Evolutionary conservation across 306 rosid genomes (phyloP), one percentile per base, ranked within the genome.

Genomic region (Citrullus mucosospermus): DNA sequence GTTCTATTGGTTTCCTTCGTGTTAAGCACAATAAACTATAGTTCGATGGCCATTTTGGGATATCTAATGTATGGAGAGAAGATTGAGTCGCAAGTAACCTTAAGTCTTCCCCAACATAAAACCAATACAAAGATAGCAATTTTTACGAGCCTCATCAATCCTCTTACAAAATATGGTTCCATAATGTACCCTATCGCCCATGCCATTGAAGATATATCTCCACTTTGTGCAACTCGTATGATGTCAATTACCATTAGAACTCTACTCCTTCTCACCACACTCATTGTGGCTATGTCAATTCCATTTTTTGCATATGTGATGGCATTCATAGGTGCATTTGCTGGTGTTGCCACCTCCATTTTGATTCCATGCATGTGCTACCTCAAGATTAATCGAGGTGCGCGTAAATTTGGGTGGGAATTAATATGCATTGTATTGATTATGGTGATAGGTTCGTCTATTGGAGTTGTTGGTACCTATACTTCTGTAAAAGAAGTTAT

Each of bases 241-340:
- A 41, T 81, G 44, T 51, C 82, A 59, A 84, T 90, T 73, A 14
- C 90, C n/a, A 48, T 88, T 3, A 87, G 93, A 82, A 90, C 92
- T 4, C 20, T 56, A 12, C 72, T 92, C 9, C 80, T 92, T 78
- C 13, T 86, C 15, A 86, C 86, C 84, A 87, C 89, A 7, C 78
- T 81, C 9, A 1, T 86, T 56, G 88, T 92, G 82, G 96, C 96
- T 11, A 50, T 90, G 12, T 17, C 61, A 12, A 53, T 92, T 41
- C 93, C 97, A 0, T 85, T 88, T 75, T 90, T 88, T 14, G 88
- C 86, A 14, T 87, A 92, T 30, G 48, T 92, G 5, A 92, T 92
- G 96, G 90, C 88, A 0, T 89, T 92, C 43, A 81, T 79, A n/a
- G 97, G 97, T 30, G 90, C 96, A 11, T 88, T 84, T 65, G 59